phyloP scores from a whole-genome alignment of 441 rosid species.

The Biscutella laevigata region DNA sequence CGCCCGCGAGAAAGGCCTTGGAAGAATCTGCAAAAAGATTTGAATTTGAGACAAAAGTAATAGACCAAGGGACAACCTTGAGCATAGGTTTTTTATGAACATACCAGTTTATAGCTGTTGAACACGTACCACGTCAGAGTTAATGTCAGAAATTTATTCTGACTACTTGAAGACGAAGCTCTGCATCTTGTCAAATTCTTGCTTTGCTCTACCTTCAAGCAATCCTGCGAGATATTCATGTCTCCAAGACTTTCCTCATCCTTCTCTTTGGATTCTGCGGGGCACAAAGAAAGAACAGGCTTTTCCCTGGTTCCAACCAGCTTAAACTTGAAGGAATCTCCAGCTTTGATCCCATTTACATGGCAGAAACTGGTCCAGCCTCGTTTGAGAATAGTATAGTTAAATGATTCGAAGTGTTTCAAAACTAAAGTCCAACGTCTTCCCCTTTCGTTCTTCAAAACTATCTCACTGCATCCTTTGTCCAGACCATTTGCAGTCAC shows the following conservation, averaged over 20 bases:
- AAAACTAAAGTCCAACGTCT: slow-evolving; percentile 9
- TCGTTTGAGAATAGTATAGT: background rate
- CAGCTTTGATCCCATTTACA: slow-evolving; percentile 8
- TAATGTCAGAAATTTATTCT: background rate
- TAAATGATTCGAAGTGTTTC: background rate
- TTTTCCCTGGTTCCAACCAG: background rate
- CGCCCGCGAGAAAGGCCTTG: slow-evolving; percentile 1
- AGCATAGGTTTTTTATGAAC: background rate
- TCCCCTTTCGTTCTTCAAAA: slow-evolving; percentile 8
- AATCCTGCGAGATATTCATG: background rate
- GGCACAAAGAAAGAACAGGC: slow-evolving; percentile 14
- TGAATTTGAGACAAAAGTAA: background rate
- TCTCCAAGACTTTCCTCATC: slow-evolving; percentile 6
- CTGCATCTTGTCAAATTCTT: background rate
- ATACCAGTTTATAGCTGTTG: background rate
- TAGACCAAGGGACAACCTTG: background rate
- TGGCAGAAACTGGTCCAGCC: slow-evolving; percentile 22
- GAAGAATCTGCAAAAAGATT: slow-evolving; percentile 10
- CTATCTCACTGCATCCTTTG: slow-evolving; percentile 9
- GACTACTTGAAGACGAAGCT: slow-evolving; percentile 21
- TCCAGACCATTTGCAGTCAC: slow-evolving; percentile 13
- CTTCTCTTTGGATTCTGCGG: background rate
- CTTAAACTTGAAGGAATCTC: slow-evolving; percentile 3
- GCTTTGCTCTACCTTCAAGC: background rate
- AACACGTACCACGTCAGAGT: slow-evolving; percentile 1